These are phyloP conservation scores for Acanthamoeba healyi DNA, from an alignment of 208 protist species.

Conservation along the genomic window DNA sequence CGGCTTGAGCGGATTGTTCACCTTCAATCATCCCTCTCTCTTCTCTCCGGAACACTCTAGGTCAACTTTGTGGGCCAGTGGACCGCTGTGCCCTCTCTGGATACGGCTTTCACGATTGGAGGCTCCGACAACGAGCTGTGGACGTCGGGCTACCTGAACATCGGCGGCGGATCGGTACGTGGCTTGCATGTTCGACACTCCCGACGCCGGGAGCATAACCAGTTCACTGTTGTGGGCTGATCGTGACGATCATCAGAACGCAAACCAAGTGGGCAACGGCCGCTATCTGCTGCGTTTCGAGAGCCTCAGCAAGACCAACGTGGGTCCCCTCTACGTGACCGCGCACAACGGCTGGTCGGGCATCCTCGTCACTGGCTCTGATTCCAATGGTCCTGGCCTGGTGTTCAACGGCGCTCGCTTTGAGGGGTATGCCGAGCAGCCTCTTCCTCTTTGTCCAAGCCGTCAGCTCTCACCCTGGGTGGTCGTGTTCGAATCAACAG, in stretches of 20 bases:
- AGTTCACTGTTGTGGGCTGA: too few relatives aligned
- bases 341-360: neutral
- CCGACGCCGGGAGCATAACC: too few relatives aligned
- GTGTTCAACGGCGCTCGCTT: neutral
- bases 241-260: too few relatives aligned
- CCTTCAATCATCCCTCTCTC: too few relatives aligned
- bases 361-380: neutral
- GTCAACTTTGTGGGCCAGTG: conserved; percentile 17
- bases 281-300: neutral
- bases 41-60: too few relatives aligned
- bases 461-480: too few relatives aligned
- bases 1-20: too few relatives aligned
- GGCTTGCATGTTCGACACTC: too few relatives aligned
- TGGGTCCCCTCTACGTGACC: conserved; percentile 2
- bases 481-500: too few relatives aligned
- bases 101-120: neutral
- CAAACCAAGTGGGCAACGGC: neutral
- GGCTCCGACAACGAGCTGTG: neutral
- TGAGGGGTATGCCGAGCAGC: neutral
- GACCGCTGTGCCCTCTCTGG: neutral
- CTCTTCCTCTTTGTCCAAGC: too few relatives aligned
- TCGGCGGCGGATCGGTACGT: neutral
- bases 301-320: neutral
- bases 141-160: neutral
- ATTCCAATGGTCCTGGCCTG: neutral